Evolutionary conservation across 352 stramenopile genomes (phyloP).

Genomic region (Pythium myriotylum): DNA sequence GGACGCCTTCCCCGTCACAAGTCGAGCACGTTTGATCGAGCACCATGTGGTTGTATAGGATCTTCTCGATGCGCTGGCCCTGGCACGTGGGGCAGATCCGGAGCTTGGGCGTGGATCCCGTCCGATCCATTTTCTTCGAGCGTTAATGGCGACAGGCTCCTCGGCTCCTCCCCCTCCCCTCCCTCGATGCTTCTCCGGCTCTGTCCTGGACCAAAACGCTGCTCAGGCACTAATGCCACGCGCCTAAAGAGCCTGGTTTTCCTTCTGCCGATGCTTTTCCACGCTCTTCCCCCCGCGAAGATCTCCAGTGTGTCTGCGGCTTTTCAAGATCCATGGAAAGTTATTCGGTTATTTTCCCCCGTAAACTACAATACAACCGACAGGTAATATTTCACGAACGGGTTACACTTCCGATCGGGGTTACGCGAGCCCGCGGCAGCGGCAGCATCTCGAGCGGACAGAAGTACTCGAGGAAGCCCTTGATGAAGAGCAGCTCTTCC

Average conservation of each 20-base stretch:
- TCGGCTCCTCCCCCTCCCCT: background rate
- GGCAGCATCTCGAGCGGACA: slow-evolving; percentile 23
- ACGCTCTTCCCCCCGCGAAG: background rate
- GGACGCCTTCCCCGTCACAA: slow-evolving; percentile 62
- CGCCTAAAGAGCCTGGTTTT: background rate
- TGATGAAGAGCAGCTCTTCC: slow-evolving; percentile 19
- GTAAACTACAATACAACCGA: too few species aligned
- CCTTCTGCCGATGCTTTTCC: slow-evolving; percentile 2
- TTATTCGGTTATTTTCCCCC: too few species aligned
- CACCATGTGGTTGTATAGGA: slow-evolving; percentile 55
- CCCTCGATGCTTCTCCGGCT: slow-evolving; percentile 1
- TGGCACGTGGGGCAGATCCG: slow-evolving; percentile 54
- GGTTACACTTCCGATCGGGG: background rate
- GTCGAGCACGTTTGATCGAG: slow-evolving; percentile 54
- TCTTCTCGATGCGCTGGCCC: slow-evolving; percentile 61
- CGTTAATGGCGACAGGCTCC: background rate
- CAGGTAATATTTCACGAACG: too few species aligned
- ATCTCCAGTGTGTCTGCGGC: slow-evolving; percentile 4
- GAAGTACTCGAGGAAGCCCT: slow-evolving; percentile 17
- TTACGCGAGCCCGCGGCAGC: background rate
- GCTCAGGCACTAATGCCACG: background rate
- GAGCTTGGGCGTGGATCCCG: slow-evolving; percentile 22
- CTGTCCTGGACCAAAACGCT: background rate
- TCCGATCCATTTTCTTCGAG: slow-evolving; percentile 1
- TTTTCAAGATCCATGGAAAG: slow-evolving; percentile 28